These are phyloP conservation scores for Astrothelium macrocarpum DNA, from an alignment of 495 filamentous ascomycete genomes.

Conservation along the genomic window DNA sequence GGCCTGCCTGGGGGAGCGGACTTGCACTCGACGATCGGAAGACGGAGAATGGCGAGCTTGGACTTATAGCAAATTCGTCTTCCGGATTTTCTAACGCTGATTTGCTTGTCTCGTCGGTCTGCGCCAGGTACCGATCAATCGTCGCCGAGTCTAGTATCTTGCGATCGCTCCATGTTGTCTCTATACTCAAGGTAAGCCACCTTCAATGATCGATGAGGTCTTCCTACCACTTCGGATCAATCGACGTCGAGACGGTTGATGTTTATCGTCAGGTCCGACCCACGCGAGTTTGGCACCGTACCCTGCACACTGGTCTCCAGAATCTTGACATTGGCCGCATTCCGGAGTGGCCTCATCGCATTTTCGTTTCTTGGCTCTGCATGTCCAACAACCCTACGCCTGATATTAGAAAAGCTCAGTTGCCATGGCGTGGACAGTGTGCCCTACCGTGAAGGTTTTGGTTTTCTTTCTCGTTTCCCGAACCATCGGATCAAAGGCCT, in stretches of 20 bases:
- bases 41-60: background rate
- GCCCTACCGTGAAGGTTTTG: background rate
- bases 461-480: background rate
- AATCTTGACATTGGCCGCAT: slow-evolving; percentile 2
- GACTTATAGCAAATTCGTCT: background rate
- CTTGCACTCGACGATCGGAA: slow-evolving; percentile 1
- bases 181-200: background rate
- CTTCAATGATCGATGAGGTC: background rate
- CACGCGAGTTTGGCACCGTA: slow-evolving; percentile 1
- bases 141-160: background rate
- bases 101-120: background rate
- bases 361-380: slow-evolving; percentile 3
- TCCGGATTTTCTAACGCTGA: background rate
- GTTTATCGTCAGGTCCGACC: background rate
- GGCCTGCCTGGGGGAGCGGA: background rate
- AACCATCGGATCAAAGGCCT: background rate
- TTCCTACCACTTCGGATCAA: background rate
- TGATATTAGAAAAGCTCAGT: background rate
- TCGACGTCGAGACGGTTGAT: slow-evolving; percentile 2
- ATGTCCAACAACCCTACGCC: background rate
- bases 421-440: background rate
- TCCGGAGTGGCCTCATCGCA: background rate
- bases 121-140: background rate
- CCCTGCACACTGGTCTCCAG: background rate
- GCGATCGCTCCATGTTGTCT: background rate